Evolutionary conservation across 768 basidiomycete genomes (phyloP).

Genomic region (Pulveroboletus sp.): DNA sequence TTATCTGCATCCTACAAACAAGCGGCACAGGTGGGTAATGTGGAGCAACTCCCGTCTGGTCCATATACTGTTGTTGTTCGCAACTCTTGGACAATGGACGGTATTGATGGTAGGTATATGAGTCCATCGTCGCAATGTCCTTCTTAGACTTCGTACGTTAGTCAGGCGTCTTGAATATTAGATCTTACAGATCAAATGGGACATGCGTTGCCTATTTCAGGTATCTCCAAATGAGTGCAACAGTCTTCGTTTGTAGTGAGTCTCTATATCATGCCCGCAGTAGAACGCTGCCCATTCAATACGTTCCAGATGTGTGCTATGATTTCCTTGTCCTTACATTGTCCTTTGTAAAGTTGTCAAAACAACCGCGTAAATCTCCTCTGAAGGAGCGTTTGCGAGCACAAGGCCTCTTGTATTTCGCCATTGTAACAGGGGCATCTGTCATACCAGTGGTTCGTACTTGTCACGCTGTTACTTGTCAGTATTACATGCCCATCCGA

Average conservation of each 20-base stretch:
- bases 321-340: conserved; percentile 20
- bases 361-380: conserved; percentile 6
- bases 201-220: not conserved
- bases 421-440: conserved; percentile 9
- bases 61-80: not conserved
- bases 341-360: conserved; percentile 14
- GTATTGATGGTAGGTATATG: conserved; percentile 5
- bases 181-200: not conserved
- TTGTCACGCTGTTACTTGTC: not conserved
- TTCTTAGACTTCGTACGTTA: not conserved
- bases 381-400: conserved; percentile 10
- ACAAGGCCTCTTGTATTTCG: conserved; percentile 20
- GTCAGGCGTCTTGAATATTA: conserved; percentile 4
- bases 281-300: not conserved
- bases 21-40: conserved; percentile 14
- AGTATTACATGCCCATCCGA: not conserved
- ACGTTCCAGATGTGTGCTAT: conserved; percentile 14
- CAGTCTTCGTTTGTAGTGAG: conserved; percentile 20
- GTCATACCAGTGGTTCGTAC: conserved; percentile 12
- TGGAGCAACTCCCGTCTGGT: conserved; percentile 11
- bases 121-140: not conserved
- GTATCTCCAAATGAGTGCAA: conserved; percentile 2
- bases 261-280: not conserved
- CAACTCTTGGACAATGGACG: conserved; percentile 12
- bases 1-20: not conserved